Base-by-base conservation (phyloP, 176 grass and related monocot genomes). In the Zea luxurians region DNA sequence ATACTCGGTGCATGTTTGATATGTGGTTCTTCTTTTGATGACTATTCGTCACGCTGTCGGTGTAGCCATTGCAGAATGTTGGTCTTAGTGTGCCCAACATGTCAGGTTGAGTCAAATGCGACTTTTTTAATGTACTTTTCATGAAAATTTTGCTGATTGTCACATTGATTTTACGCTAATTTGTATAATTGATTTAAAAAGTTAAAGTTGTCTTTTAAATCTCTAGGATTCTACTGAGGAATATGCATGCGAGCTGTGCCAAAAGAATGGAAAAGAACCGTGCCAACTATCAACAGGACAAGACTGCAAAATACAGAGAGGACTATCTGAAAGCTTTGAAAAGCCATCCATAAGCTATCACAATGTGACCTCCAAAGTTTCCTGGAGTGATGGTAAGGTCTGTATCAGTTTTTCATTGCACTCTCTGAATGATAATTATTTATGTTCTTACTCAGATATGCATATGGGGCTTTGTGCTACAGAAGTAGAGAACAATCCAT, bases 1-100 rank as follows among this genome's bases (percentile, higher is more conserved):
- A 78, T 89, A 75, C 75, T 94, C 66, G 90, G 92, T 66, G 78
- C 74, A 6, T 99, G 96, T 83, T 90, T 99, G 75, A 13, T 90
- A 76, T 95, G 96, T 70, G 44, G 50, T 73, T 92, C 74, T 81
- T 79, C 89, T 44, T 99, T 85, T 83, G 90, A 99, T 82, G 88
- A 93, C 55, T 99, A 99, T 87, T 87, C 90, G 8, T 85, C 90
- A 17, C 81, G 88, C 48, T 94, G 88, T 37, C 85, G 88, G 10
- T 99, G 96, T 76, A 86, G 38, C 83, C 82, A 87, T 46, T 95
- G 96, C 52, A 88, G 96, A 71, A 99, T 95, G 89, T 75, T 95
- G 64, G 90, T 93, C 70, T 79, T 99, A 83, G 85, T 93, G 35
- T 99, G 96, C 66, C 73, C 73, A 18, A 61, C 52, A 38, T 92